These are phyloP conservation scores for Barnettozyma vustinii DNA, from an alignment of 805 yeast genomes.

Conservation along the genomic window DNA sequence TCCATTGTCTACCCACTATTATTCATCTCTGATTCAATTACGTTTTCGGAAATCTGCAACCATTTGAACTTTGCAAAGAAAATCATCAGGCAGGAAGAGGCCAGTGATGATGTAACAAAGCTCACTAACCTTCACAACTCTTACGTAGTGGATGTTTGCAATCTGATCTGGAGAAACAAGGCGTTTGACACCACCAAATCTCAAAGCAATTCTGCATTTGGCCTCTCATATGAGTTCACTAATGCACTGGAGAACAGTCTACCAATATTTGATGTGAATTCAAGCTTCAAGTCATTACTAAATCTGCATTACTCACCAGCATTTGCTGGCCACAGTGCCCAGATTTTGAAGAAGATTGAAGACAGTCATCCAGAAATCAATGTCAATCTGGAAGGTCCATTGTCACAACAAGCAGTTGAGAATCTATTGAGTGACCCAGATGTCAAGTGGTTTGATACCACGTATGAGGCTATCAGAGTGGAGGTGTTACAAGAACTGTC, in stretches of 20 bases:
- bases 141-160: conserved; percentile 50
- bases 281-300: conserved; percentile 22
- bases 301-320: conserved; percentile 48
- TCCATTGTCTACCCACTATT: conserved; percentile 33
- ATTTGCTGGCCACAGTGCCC: conserved; percentile 40
- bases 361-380: conserved; percentile 31
- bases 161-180: conserved; percentile 51
- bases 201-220: conserved; percentile 25
- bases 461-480: conserved; percentile 42
- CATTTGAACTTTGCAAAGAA: conserved; percentile 35
- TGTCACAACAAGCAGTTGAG: conserved; percentile 38
- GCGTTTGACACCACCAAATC: conserved; percentile 37
- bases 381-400: conserved; percentile 47
- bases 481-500: conserved; percentile 38
- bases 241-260: conserved; percentile 18
- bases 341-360: conserved; percentile 41
- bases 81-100: conserved; percentile 11
- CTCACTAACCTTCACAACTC: conserved; percentile 39
- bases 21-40: conserved; percentile 38
- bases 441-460: conserved; percentile 32
- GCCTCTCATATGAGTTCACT: conserved; percentile 26
- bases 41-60: conserved; percentile 41
- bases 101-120: conserved; percentile 15
- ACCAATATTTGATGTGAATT: conserved; percentile 22
- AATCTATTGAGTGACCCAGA: conserved; percentile 22